Percentiles rank a stretch among this genome's conserved stretches.
These are phyloP conservation scores for Endotrypanum monterogeii DNA, from an alignment of 208 protist genomes.

Conservation along the genomic window DNA sequence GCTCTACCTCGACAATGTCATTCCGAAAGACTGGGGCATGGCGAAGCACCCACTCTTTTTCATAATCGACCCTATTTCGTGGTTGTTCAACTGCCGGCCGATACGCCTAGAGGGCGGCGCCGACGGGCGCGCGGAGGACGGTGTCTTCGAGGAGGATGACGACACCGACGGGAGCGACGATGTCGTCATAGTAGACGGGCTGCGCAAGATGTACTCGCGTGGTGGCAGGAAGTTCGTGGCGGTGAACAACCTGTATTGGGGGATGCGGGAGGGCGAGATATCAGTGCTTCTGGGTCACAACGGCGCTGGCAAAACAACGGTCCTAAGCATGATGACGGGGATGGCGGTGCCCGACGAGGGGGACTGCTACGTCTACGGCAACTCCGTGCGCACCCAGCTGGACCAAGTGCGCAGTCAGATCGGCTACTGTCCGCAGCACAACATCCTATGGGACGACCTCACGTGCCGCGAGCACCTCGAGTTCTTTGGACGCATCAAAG, in stretches of 20 bases:
- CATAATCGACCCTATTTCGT: slow-evolving; percentile 44
- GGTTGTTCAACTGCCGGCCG: neutral
- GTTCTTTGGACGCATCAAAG: slow-evolving; percentile 91
- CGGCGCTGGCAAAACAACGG: slow-evolving; percentile 85
- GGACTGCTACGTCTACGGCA: slow-evolving; percentile 71
- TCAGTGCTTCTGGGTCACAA: slow-evolving; percentile 86
- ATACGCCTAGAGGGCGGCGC: slow-evolving; percentile 22
- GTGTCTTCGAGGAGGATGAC: slow-evolving; percentile 42
- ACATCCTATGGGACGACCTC: slow-evolving; percentile 66
- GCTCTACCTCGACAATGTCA: slow-evolving; percentile 72
- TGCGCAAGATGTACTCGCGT: slow-evolving; percentile 56
- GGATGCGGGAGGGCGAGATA: slow-evolving; percentile 63
- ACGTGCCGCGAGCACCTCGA: slow-evolving; percentile 89
- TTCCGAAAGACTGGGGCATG: slow-evolving; percentile 66
- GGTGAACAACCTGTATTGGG: slow-evolving; percentile 82
- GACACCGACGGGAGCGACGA: slow-evolving; percentile 16
- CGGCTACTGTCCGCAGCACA: slow-evolving; percentile 67
- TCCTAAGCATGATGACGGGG: slow-evolving; percentile 78
- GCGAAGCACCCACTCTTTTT: slow-evolving; percentile 70
- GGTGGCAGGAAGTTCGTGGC: slow-evolving; percentile 44
- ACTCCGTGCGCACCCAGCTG: slow-evolving; percentile 58
- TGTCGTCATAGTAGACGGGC: slow-evolving; percentile 28
- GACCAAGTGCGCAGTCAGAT: slow-evolving; percentile 59
- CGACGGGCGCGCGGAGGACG: slow-evolving; percentile 28
- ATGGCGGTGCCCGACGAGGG: slow-evolving; percentile 59